These are phyloP conservation scores for Suillus alpinus DNA, from an alignment of 768 basidiomycete genomes.

Conservation along the genomic window DNA sequence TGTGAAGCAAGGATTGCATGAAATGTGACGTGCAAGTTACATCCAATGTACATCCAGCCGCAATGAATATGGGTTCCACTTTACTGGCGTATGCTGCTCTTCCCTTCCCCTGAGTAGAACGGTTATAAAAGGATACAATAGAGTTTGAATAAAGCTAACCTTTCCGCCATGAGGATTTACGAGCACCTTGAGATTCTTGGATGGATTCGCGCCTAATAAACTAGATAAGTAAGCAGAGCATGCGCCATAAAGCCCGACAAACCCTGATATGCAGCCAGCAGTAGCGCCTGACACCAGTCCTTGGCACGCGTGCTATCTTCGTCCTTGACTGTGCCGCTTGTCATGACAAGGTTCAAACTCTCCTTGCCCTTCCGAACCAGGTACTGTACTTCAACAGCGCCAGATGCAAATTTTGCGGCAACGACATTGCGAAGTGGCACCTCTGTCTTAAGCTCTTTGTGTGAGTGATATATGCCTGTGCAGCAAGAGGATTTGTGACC, in stretches of 20 bases:
- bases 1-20: not conserved
- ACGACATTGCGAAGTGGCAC: constrained; percentile 53
- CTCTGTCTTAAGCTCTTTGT: constrained; percentile 14
- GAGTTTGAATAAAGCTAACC: constrained; percentile 39
- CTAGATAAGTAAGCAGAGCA: constrained; percentile 5
- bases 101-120: constrained; percentile 55
- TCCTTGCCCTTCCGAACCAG: constrained; percentile 45
- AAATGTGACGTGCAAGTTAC: constrained; percentile 44
- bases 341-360: constrained; percentile 35
- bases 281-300: constrained; percentile 54
- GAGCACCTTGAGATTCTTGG: constrained; percentile 60
- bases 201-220: constrained; percentile 47
- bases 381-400: constrained; percentile 48
- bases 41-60: constrained; percentile 63
- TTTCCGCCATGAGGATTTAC: constrained; percentile 82
- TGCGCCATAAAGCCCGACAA: not conserved
- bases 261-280: constrained; percentile 64
- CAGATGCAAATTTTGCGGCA: constrained; percentile 40
- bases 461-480: constrained; percentile 7
- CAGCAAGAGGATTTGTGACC: constrained; percentile 9
- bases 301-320: constrained; percentile 32
- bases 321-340: constrained; percentile 38
- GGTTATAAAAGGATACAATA: constrained; percentile 3
- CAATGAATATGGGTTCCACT: constrained; percentile 70
- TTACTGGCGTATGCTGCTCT: constrained; percentile 48